A percentile compares a stretch with the other conserved stretches of the same genome.
Conservation (phyloP, 805 yeast genomes). For the Millerozyma acaciae region DNA sequence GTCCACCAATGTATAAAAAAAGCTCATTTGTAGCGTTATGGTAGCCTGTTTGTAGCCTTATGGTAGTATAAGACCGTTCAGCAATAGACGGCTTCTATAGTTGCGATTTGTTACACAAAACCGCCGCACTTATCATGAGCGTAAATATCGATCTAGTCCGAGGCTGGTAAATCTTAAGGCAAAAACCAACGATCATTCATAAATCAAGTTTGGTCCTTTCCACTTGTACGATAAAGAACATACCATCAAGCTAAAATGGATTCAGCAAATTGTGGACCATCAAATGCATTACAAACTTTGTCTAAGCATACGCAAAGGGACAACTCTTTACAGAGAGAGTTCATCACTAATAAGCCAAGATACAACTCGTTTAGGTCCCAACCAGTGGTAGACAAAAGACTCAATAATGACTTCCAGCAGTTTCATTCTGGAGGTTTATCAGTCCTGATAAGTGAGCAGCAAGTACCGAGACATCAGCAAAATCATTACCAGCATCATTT, state of each 20-base stretch:
- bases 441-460: conserved; percentile 10
- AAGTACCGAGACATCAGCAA: conserved; percentile 7
- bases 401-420: conserved; percentile 38
- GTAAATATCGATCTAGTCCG: no score
- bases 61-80: no score
- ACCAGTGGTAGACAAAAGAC: conserved; percentile 24
- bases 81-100: no score
- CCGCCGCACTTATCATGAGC: no score
- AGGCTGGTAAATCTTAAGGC: no score
- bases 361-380: conserved; percentile 14
- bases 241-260: conserved; percentile 20
- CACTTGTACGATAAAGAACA: no score
- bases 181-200: no score
- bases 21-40: no score
- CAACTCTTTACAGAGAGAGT: conserved; percentile 35
- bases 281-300: conserved; percentile 41
- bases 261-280: conserved; percentile 42
- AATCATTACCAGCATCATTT: conserved; percentile 8
- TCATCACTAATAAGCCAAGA: conserved; percentile 8
- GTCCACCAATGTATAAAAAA: no score
- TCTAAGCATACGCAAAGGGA: conserved; percentile 40
- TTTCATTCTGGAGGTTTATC: conserved; percentile 17
- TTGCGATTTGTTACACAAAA: no score
- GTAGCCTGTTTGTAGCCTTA: no score
- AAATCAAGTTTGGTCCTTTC: no score